These are phyloP conservation scores for Xanthoceras sorbifolium DNA, from an alignment of 345 rosid species.

Conservation along the genomic window DNA sequence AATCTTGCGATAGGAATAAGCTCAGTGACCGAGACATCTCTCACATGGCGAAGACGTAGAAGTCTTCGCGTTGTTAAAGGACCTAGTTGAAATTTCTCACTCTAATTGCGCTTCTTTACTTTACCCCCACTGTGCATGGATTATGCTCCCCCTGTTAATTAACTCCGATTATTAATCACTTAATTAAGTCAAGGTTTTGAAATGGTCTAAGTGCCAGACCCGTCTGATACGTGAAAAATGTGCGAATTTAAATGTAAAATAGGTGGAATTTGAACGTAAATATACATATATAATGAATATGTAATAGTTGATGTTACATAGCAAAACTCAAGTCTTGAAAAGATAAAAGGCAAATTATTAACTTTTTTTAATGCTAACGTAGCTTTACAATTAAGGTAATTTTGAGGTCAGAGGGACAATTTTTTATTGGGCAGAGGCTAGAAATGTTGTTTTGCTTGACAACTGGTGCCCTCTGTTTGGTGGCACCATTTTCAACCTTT, in stretches of 20 bases:
- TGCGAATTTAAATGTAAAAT: too few species aligned
- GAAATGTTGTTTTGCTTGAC: slow-evolving; percentile 15
- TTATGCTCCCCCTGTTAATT: background rate
- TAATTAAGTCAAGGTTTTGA: background rate
- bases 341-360: too few species aligned
- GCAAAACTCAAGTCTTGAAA: too few species aligned
- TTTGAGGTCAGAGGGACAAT: slow-evolving; percentile 6
- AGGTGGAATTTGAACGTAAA: too few species aligned
- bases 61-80: slow-evolving; percentile 39
- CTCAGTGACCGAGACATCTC: slow-evolving; percentile 49
- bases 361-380: background rate
- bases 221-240: too few species aligned
- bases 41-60: slow-evolving; percentile 58
- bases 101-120: slow-evolving; percentile 16
- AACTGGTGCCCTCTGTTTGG: slow-evolving; percentile 18
- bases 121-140: slow-evolving; percentile 17
- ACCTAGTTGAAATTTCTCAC: slow-evolving; percentile 24
- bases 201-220: background rate
- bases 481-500: slow-evolving; percentile 1
- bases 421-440: background rate
- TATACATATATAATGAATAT: too few species aligned
- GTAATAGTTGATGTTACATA: too few species aligned
- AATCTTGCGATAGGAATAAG: slow-evolving; percentile 34
- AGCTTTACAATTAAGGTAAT: slow-evolving; percentile 8
- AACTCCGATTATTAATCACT: too few species aligned